These are phyloP conservation scores for Spathaspora gorwiae DNA, from an alignment of 805 yeast species.

Conservation along the genomic window DNA sequence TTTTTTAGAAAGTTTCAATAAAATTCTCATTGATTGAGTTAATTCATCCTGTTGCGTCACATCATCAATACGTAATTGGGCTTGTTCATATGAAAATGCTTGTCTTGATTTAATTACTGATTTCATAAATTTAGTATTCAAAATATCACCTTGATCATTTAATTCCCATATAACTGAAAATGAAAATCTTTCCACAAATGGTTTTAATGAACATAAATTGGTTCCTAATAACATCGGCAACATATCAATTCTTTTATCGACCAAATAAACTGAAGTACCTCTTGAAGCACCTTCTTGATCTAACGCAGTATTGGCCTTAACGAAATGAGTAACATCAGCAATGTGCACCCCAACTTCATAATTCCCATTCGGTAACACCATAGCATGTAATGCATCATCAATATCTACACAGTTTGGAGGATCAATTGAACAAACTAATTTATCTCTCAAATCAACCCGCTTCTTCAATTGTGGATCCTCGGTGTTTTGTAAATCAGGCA, in stretches of 20 bases:
- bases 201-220: constrained; percentile 89
- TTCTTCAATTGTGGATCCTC: constrained; percentile 53
- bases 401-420: constrained; percentile 98
- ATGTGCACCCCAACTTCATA: constrained; percentile 98
- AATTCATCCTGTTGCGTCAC: constrained; percentile 68
- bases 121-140: constrained; percentile 73
- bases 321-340: constrained; percentile 98
- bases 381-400: constrained; percentile 92
- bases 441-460: constrained; percentile 83
- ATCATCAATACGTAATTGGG: constrained; percentile 90
- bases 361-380: constrained; percentile 80
- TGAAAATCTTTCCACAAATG: constrained; percentile 93
- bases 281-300: constrained; percentile 96
- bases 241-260: constrained; percentile 98
- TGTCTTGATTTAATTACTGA: constrained; percentile 87
- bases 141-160: constrained; percentile 79
- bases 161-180: constrained; percentile 96
- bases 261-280: constrained; percentile 95
- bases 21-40: constrained; percentile 82
- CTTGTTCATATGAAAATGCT: constrained; percentile 91
- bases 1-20: constrained; percentile 74
- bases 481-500: constrained; percentile 57
- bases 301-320: constrained; percentile 83
- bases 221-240: constrained; percentile 93
- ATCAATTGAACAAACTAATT: constrained; percentile 90